phyloP scores from a whole-genome alignment of 116 monocot species.

The Trichopus zeylanicus region DNA sequence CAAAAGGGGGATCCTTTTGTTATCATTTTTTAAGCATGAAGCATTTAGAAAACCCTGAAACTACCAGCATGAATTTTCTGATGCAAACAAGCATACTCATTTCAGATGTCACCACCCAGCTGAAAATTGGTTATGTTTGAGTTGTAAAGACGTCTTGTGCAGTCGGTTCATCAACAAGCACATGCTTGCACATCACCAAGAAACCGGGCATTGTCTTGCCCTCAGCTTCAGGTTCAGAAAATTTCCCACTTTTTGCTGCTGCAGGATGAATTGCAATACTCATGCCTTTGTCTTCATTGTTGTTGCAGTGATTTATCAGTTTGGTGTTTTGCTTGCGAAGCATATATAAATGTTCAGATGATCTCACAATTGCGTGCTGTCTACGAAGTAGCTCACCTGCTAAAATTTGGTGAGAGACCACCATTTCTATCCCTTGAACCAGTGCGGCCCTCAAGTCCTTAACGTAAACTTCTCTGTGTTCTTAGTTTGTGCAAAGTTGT shows the following conservation, averaged over 20 bases:
- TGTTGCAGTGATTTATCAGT: conserved; percentile 90
- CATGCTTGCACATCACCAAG: conserved; percentile 70
- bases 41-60: too few relatives aligned
- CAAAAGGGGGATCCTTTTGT: too few relatives aligned
- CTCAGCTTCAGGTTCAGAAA: conserved; percentile 73
- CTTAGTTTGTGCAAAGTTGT: too few relatives aligned
- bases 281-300: too few relatives aligned
- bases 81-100: too few relatives aligned
- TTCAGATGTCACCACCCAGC: conserved; percentile 70
- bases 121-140: conserved; percentile 83
- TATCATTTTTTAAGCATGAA: too few relatives aligned
- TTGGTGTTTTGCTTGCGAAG: conserved; percentile 86
- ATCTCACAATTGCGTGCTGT: conserved; percentile 63
- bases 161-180: conserved; percentile 92
- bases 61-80: too few relatives aligned
- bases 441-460: too few relatives aligned
- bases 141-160: conserved; percentile 84
- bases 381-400: conserved; percentile 69
- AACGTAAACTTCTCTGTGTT: too few relatives aligned
- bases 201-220: conserved; percentile 65
- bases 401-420: conserved; percentile 69
- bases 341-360: conserved; percentile 82
- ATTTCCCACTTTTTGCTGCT: too few relatives aligned
- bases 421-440: conserved; percentile 22
- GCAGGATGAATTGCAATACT: too few relatives aligned